These are phyloP conservation scores for Elsinoe arachidis DNA, from an alignment of 2,329 filamentous ascomycete genomes.

Conservation along the genomic window DNA sequence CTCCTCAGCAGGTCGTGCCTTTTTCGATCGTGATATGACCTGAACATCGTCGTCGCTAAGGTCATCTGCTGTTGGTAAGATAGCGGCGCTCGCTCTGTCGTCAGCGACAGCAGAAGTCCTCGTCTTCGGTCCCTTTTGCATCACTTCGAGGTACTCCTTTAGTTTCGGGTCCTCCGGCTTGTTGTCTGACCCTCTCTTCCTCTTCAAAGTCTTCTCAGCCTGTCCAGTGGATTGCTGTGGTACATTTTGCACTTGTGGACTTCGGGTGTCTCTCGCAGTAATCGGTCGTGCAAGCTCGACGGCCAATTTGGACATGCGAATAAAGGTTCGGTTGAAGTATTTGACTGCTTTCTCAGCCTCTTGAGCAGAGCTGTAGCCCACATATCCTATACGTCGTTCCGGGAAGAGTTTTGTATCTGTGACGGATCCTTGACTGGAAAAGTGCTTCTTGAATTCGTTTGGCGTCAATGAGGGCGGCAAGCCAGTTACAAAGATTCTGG, in stretches of 20 bases:
- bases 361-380: conserved; percentile 79
- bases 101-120: conserved; percentile 34
- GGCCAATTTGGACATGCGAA: conserved; percentile 87
- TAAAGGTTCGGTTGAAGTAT: conserved; percentile 92
- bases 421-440: conserved; percentile 61
- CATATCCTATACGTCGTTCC: conserved; percentile 84
- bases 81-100: neutral
- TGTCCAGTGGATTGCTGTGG: conserved; percentile 15
- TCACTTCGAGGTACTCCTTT: conserved; percentile 75
- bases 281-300: conserved; percentile 84
- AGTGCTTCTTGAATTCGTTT: conserved; percentile 81
- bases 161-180: conserved; percentile 62
- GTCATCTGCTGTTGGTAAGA: conserved; percentile 12
- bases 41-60: conserved; percentile 65
- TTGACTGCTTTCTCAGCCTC: conserved; percentile 76
- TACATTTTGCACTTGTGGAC: neutral
- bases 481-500: conserved; percentile 61
- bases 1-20: conserved; percentile 16
- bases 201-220: conserved; percentile 44
- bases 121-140: conserved; percentile 59
- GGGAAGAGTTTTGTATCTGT: conserved; percentile 91
- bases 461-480: conserved; percentile 79
- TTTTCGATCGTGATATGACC: conserved; percentile 42
- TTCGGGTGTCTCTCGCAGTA: conserved; percentile 19
- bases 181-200: conserved; percentile 52